phyloP scores from a whole-genome alignment of 2,329 filamentous ascomycete genomes.

The Sclerotinia glacialis region DNA sequence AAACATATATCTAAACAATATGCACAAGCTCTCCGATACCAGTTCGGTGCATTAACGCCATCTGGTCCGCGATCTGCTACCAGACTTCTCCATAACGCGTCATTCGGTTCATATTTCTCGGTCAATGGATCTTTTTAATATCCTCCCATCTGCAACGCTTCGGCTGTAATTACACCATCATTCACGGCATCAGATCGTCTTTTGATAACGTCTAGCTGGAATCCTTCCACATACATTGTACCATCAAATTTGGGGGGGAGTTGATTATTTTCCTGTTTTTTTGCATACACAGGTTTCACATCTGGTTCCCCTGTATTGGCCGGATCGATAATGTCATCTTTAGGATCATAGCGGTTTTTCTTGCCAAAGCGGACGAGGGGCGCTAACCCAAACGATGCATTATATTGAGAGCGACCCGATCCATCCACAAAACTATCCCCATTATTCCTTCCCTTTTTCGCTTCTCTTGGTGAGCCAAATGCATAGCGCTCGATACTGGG shows the following conservation, averaged over 20 bases:
- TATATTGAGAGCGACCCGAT: conserved; percentile 22
- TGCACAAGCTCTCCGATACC: conserved; percentile 28
- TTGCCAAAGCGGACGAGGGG: conserved; percentile 2
- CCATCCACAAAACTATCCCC: conserved; percentile 31
- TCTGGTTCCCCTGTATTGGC: neutral
- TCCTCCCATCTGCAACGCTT: conserved; percentile 23
- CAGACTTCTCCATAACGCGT: conserved; percentile 30
- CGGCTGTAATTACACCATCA: conserved; percentile 21
- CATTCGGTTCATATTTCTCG: neutral
- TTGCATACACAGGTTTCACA: neutral
- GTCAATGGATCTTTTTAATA: conserved; percentile 9
- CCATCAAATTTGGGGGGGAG: conserved; percentile 19
- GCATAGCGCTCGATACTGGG: conserved; percentile 24
- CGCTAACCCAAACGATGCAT: conserved; percentile 21
- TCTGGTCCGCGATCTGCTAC: conserved; percentile 29
- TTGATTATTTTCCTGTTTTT: neutral
- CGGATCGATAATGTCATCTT: neutral
- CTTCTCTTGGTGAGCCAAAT: conserved; percentile 23
- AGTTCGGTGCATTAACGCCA: conserved; percentile 26
- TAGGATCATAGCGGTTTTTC: neutral
- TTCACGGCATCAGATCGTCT: conserved; percentile 14
- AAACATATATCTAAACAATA: conserved; percentile 22
- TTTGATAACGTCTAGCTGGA: conserved; percentile 21
- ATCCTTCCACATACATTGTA: conserved; percentile 23
- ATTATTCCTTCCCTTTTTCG: conserved; percentile 21